A percentile compares a stretch with the other conserved stretches of the same genome.
Conservation (phyloP, 306 rosid species). For the Rubus parviflorus region DNA sequence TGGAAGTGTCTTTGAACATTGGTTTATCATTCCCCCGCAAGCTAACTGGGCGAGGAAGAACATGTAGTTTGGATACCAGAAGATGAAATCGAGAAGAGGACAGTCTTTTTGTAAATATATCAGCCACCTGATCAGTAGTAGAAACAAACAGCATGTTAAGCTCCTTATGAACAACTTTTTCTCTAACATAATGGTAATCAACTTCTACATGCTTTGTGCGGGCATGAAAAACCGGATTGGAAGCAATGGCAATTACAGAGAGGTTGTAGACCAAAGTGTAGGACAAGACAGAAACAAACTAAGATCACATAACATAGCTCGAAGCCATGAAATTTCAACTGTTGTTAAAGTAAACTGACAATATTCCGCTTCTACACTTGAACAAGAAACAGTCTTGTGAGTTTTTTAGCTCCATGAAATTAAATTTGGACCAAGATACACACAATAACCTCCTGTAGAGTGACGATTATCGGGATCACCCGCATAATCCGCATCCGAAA, state of each 20-base stretch:
- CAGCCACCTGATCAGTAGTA: not conserved
- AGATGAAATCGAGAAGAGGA: not conserved
- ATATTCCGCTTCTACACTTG: not conserved
- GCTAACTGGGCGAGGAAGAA: not conserved
- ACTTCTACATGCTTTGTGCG: not conserved
- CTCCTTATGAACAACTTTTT: not conserved
- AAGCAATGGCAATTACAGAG: not conserved
- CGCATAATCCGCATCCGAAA: not conserved
- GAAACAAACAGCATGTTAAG: not conserved
- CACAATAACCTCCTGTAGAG: not conserved
- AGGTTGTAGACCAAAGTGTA: not conserved
- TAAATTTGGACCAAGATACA: not conserved
- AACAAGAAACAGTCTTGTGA: not conserved
- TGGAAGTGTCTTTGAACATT: no score
- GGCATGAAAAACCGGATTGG: not conserved
- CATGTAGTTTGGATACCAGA: not conserved
- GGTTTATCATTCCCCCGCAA: not conserved
- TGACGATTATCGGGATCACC: not conserved
- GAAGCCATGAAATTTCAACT: not conserved
- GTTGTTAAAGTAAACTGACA: not conserved
- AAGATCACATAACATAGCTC: not conserved
- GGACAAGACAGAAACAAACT: not conserved
- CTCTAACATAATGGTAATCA: not conserved
- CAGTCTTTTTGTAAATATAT: not conserved
- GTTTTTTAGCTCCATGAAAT: not conserved